These are phyloP conservation scores for Corymbia citriodora DNA, from an alignment of 441 rosid genomes.

Conservation along the genomic window DNA sequence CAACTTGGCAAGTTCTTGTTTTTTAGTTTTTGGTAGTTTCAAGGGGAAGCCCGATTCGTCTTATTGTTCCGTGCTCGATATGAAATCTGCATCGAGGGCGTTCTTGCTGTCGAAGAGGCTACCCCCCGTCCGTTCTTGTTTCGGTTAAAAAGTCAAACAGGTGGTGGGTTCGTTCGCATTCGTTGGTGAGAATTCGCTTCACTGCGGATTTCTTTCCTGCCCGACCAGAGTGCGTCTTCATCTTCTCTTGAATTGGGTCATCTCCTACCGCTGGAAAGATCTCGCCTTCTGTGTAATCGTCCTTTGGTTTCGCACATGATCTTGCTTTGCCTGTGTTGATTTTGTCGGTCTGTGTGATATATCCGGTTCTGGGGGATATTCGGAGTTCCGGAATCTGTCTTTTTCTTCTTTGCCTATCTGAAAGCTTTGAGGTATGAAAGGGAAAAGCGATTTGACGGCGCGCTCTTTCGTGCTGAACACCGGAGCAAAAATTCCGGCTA, in stretches of 20 bases:
- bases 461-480: slow-evolving; percentile 43
- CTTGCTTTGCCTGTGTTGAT: neutral
- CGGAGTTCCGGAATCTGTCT: neutral
- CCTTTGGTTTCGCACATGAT: neutral
- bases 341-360: neutral
- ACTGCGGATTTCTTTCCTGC: neutral
- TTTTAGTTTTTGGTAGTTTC: neutral
- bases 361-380: neutral
- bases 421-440: slow-evolving; percentile 28
- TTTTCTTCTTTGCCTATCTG: neutral
- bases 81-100: neutral
- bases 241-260: neutral
- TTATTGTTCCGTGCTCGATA: neutral
- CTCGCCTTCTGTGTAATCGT: neutral
- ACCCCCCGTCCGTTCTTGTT: neutral
- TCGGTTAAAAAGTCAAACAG: neutral
- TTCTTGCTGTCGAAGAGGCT: neutral
- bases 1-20: neutral
- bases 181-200: neutral
- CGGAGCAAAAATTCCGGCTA: slow-evolving; percentile 52
- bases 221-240: neutral
- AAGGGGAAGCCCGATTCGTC: neutral
- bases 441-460: slow-evolving; percentile 26
- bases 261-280: neutral
- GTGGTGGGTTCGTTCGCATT: neutral